Percentiles rank a stretch among this genome's conserved stretches.
These are phyloP conservation scores for Apiospora arundinis DNA, from an alignment of 2,329 filamentous ascomycete species.

Conservation along the genomic window DNA sequence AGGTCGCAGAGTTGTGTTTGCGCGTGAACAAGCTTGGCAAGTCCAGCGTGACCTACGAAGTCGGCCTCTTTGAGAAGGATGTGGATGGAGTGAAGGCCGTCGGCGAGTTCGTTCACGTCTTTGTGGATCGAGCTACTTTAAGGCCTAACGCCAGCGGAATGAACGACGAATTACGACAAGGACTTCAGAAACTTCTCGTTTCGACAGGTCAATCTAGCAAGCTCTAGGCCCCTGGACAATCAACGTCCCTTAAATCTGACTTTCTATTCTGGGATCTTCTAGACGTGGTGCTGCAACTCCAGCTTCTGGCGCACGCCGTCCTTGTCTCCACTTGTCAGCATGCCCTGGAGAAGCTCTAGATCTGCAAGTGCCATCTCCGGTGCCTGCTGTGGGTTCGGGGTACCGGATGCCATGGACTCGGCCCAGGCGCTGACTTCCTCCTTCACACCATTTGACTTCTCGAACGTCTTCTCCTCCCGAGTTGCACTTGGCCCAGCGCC, in stretches of 20 bases:
- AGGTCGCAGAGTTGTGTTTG: slow-evolving; percentile 79
- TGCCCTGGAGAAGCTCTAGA: slow-evolving; percentile 62
- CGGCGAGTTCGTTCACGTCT: slow-evolving; percentile 86
- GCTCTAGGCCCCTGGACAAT: slow-evolving; percentile 26
- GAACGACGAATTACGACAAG: slow-evolving; percentile 61
- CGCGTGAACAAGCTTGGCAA: slow-evolving; percentile 84
- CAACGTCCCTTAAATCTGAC: neutral
- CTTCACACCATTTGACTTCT: slow-evolving; percentile 59
- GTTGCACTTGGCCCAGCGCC: slow-evolving; percentile 43
- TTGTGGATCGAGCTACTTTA: slow-evolving; percentile 76
- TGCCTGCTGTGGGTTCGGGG: slow-evolving; percentile 56
- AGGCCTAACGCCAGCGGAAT: slow-evolving; percentile 73
- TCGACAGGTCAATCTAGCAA: slow-evolving; percentile 36
- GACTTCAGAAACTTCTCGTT: slow-evolving; percentile 62
- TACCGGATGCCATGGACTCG: slow-evolving; percentile 54
- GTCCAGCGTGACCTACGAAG: slow-evolving; percentile 88
- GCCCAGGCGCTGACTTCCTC: slow-evolving; percentile 69
- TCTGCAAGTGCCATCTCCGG: slow-evolving; percentile 66
- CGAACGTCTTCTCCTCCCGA: slow-evolving; percentile 52
- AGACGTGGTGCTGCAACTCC: slow-evolving; percentile 43
- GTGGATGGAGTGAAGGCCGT: slow-evolving; percentile 79
- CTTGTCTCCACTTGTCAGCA: slow-evolving; percentile 54
- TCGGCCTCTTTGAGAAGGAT: slow-evolving; percentile 82
- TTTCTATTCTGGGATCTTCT: neutral
- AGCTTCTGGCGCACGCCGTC: slow-evolving; percentile 48